Conservation (phyloP, 306 rosid genomes). For the Rosa persica region DNA sequence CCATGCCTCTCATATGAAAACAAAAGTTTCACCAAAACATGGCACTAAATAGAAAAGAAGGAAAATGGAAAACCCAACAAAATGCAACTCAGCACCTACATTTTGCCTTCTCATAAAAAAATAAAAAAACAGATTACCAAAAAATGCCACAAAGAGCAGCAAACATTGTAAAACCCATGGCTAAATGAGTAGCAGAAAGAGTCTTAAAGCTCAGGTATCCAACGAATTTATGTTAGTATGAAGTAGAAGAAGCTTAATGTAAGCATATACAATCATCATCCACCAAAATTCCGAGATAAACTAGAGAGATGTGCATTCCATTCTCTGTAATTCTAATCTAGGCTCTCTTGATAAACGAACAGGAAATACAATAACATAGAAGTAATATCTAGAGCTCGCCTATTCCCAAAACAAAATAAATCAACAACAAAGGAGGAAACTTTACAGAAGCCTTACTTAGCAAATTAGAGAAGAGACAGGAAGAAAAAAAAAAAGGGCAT, state of each 20-base stretch:
- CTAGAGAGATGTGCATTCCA: conserved; percentile 21
- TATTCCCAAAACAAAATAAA: conserved; percentile 36
- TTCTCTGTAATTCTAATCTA: conserved; percentile 30
- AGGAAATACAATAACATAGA: conserved; percentile 27
- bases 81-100: background rate
- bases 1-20: background rate
- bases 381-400: conserved; percentile 32
- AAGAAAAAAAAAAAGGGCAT: conserved; percentile 12
- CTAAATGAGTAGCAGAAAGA: background rate
- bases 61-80: background rate
- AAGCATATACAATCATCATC: conserved; percentile 8
- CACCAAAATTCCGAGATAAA: conserved; percentile 5
- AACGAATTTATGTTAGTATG: background rate
- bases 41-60: background rate
- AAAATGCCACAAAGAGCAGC: background rate
- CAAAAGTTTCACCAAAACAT: conserved; percentile 13
- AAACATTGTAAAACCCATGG: background rate
- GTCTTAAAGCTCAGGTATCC: background rate
- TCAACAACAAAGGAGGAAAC: conserved; percentile 22
- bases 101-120: background rate
- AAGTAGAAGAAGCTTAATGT: background rate
- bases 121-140: no score
- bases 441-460: conserved; percentile 33
- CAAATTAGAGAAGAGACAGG: conserved; percentile 6
- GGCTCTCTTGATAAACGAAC: conserved; percentile 37